Evolutionary conservation across 2,329 filamentous ascomycete genomes (phyloP).

Genomic region (Rhinocladiella similis): DNA sequence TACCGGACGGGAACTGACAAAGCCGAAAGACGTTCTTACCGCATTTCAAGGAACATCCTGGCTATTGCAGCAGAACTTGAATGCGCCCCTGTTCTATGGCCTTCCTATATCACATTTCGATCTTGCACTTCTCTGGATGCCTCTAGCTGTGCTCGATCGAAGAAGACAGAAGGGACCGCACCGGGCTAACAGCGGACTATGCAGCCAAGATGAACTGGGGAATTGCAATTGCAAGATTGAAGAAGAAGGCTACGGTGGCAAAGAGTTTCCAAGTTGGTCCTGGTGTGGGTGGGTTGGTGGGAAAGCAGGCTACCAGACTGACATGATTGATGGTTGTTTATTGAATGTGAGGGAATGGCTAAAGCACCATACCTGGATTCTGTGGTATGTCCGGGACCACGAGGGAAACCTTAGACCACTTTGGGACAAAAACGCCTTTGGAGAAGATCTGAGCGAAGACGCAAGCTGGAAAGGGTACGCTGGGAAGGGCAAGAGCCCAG

Average conservation of each 20-base stretch:
- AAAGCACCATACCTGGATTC: conserved; percentile 38
- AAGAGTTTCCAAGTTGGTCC: conserved; percentile 39
- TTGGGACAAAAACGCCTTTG: conserved; percentile 27
- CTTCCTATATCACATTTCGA: conserved; percentile 39
- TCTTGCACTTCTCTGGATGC: conserved; percentile 38
- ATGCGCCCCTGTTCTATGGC: conserved; percentile 32
- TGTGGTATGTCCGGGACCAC: conserved; percentile 37
- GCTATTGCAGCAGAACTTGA: conserved; percentile 29
- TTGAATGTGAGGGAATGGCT: conserved; percentile 38
- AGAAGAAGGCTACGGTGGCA: conserved; percentile 1
- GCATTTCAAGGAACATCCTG: conserved; percentile 38
- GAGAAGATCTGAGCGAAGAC: neutral
- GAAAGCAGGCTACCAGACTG: conserved; percentile 26
- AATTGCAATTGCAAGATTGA: neutral
- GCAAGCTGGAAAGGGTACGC: conserved; percentile 3
- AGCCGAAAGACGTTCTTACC: conserved; percentile 34
- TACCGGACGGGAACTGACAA: conserved; percentile 30
- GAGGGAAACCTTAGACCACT: conserved; percentile 34
- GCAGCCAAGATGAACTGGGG: no score
- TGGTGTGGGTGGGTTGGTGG: conserved; percentile 37
- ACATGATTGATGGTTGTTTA: conserved; percentile 29
- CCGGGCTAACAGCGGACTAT: neutral
- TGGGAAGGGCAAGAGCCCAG: neutral
- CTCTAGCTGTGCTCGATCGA: neutral
- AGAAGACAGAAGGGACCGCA: neutral